Evolutionary conservation across 495 filamentous ascomycete genomes (phyloP).

Genomic region (Sordaria brevicollis): DNA sequence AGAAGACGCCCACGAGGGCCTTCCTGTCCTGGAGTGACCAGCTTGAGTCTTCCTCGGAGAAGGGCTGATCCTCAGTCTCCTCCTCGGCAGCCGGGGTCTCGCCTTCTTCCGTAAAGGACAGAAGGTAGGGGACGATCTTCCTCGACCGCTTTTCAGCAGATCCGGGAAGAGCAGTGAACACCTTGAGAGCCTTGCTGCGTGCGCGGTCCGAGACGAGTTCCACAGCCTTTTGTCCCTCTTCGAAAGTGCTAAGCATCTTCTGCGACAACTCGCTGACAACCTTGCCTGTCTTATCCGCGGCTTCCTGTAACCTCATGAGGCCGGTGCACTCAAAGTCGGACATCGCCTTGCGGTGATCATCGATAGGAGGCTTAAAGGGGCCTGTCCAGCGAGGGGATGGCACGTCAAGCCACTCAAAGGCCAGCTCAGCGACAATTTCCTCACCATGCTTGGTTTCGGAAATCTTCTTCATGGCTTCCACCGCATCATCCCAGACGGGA

Average conservation of each 20-base stretch:
- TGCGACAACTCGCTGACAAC: slow-evolving; percentile 30
- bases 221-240: slow-evolving; percentile 35
- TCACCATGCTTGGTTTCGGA: slow-evolving; percentile 60
- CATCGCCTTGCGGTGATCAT: slow-evolving; percentile 15
- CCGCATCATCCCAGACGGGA: slow-evolving; percentile 76
- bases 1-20: slow-evolving; percentile 70
- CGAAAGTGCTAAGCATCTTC: slow-evolving; percentile 40
- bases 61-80: slow-evolving; percentile 22
- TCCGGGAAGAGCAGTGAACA: slow-evolving; percentile 60
- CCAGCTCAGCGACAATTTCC: slow-evolving; percentile 58
- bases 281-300: slow-evolving; percentile 28
- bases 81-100: slow-evolving; percentile 32
- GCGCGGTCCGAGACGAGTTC: slow-evolving; percentile 34
- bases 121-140: slow-evolving; percentile 71
- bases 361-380: slow-evolving; percentile 12
- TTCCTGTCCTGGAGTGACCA: slow-evolving; percentile 58
- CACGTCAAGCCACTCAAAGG: slow-evolving; percentile 69
- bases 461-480: slow-evolving; percentile 63
- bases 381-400: slow-evolving; percentile 39
- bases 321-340: slow-evolving; percentile 80
- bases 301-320: slow-evolving; percentile 44
- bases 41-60: slow-evolving; percentile 49
- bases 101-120: slow-evolving; percentile 58
- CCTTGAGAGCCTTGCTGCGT: slow-evolving; percentile 66
- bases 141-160: slow-evolving; percentile 81